phyloP scores from a whole-genome alignment of 2,329 filamentous ascomycete genomes.

The Aspergillus sp. region DNA sequence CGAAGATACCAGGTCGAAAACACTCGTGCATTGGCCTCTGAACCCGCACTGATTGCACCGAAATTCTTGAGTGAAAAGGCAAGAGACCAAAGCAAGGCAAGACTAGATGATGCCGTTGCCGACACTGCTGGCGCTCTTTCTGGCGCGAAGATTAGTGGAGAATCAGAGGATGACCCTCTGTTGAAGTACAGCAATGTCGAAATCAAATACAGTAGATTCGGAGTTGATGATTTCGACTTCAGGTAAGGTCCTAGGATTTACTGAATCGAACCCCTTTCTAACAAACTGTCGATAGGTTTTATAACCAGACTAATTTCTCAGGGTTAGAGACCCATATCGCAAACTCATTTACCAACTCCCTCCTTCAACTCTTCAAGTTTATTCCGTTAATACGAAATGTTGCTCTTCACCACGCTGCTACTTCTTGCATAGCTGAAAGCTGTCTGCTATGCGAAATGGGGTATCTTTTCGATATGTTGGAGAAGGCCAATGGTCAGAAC shows the following conservation, averaged over 20 bases:
- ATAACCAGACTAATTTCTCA: slow-evolving; percentile 89
- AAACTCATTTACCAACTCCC: slow-evolving; percentile 92
- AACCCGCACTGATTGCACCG: slow-evolving; percentile 68
- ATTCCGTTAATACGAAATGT: slow-evolving; percentile 85
- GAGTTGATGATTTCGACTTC: slow-evolving; percentile 99
- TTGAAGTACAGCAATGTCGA: slow-evolving; percentile 91
- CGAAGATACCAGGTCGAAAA: slow-evolving; percentile 82
- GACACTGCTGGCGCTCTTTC: slow-evolving; percentile 66
- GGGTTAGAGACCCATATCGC: slow-evolving; percentile 94
- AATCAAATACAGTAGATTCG: slow-evolving; percentile 98
- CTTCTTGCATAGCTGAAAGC: slow-evolving; percentile 74
- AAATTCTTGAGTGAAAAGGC: slow-evolving; percentile 96
- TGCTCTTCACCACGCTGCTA: slow-evolving; percentile 83
- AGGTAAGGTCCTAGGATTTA: slow-evolving; percentile 67
- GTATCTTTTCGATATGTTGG: slow-evolving; percentile 95
- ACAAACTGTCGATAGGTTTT: slow-evolving; percentile 63
- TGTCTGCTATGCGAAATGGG: slow-evolving; percentile 93
- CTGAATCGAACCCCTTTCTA: neutral
- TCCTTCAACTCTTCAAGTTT: slow-evolving; percentile 89
- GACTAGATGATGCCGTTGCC: slow-evolving; percentile 38
- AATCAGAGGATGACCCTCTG: slow-evolving; percentile 77
- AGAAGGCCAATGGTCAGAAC: slow-evolving; percentile 89
- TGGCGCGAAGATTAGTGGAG: slow-evolving; percentile 67
- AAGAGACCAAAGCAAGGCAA: slow-evolving; percentile 56
- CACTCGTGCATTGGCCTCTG: slow-evolving; percentile 62